phyloP scores from a whole-genome alignment of 495 filamentous ascomycete species.

The Recurvomyces mirabilis region DNA sequence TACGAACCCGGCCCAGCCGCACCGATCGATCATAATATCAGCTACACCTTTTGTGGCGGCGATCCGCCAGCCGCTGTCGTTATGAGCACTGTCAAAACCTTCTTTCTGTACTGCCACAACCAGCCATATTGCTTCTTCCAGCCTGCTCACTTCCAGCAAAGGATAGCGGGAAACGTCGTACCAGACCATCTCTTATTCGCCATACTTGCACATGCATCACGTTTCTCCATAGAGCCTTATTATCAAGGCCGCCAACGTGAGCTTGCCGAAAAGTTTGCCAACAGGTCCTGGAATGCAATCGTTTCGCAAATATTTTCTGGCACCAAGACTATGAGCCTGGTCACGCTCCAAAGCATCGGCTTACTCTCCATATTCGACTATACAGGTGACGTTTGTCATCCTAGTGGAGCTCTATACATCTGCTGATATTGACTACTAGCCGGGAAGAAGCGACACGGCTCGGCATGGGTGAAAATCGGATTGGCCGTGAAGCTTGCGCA shows the following conservation, averaged over 20 bases:
- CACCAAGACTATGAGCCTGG: neutral
- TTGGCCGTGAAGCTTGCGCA: neutral
- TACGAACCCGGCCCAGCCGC: no score
- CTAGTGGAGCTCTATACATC: neutral
- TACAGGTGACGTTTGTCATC: neutral
- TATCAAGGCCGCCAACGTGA: neutral
- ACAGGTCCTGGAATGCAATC: neutral
- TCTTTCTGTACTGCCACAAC: neutral
- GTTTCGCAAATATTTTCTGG: neutral
- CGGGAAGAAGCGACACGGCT: neutral
- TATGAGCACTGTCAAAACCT: neutral
- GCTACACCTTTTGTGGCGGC: neutral
- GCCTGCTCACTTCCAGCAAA: neutral
- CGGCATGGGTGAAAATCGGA: conserved; percentile 3
- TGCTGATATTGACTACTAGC: neutral
- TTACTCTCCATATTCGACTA: neutral
- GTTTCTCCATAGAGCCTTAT: neutral
- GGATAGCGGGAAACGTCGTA: neutral
- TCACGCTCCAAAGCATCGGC: neutral
- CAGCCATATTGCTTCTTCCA: conserved; percentile 5
- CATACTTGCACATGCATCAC: neutral
- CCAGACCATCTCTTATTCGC: neutral
- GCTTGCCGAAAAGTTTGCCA: neutral
- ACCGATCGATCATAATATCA: no score
- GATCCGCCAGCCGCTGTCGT: neutral